Base-by-base conservation (phyloP, 352 stramenopile genomes). In the Phytophthora cryptogea region DNA sequence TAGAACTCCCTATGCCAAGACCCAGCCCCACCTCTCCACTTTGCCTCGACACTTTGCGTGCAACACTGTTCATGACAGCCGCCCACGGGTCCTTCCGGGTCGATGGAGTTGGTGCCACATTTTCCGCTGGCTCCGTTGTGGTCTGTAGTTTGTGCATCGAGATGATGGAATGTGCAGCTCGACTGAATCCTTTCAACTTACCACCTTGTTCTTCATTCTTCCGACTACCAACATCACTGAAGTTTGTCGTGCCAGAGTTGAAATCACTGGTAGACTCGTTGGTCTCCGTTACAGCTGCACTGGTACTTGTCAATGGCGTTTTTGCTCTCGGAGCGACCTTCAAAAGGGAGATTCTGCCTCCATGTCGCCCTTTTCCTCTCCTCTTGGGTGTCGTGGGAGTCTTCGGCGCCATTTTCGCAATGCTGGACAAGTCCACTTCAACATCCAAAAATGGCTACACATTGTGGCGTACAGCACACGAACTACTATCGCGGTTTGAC, bases 91-190 rank as follows among this genome's bases (percentile, higher is more conserved):
- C 71, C 5, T 49, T 55, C 8, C 30, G 20, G 8, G 52, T 39
- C 9, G 13, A 28, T 17, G 27, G 30, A 6, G 26, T n/a, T 8
- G 17, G 36, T 8, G n/a, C 2, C 13, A 28, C 26, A 3, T 13
- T 54, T 27, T 62, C 33, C 11, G 20, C 30, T 6, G 46, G 5
- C 14, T 11, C 37, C 16, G 49, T 30, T 14, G 43, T 8, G 13
- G 17, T 35, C 23, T 70, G 52, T 0, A 67, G 35, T 13, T 69
- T 59, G 45, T 61, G 41, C 20, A 68, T 58, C 2, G 27, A 60
- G 16, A 81, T 72, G 40, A 81, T 70, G 9, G 72, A 81, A 9
- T 70, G 66, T 3, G 72, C 72, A 39, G 60, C 66, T n/a, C 58
- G 54, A 40, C 45, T 76, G 49, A 78, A 68, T 14, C 59, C 50